These are phyloP conservation scores for Curvularia sp. DNA, from an alignment of 2,329 filamentous ascomycete species.

Conservation along the genomic window DNA sequence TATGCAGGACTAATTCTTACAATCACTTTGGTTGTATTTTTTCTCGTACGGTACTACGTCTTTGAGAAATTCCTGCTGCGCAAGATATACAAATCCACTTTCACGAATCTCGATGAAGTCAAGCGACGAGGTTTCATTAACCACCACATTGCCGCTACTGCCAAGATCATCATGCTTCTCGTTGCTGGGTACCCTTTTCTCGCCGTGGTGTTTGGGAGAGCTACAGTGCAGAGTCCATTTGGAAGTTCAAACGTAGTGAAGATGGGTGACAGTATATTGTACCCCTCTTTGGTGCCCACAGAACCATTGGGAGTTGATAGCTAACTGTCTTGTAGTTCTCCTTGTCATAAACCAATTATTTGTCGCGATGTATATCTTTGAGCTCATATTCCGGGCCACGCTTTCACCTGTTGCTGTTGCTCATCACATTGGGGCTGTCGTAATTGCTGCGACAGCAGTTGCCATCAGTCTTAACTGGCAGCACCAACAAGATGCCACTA, in stretches of 20 bases:
- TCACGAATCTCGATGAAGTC: background rate
- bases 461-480: background rate
- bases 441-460: background rate
- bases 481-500: background rate
- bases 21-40: background rate
- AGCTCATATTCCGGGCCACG: background rate
- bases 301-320: background rate
- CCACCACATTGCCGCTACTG: background rate
- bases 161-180: background rate
- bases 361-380: background rate
- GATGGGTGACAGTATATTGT: background rate
- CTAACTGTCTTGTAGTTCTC: background rate
- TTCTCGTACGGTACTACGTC: background rate
- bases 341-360: background rate
- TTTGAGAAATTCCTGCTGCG: background rate
- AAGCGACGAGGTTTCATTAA: background rate
- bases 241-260: background rate
- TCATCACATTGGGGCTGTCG: background rate
- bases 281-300: background rate
- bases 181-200: background rate
- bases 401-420: background rate
- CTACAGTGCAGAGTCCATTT: background rate
- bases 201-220: background rate
- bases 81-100: background rate
- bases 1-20: background rate